Evolutionary conservation across 208 protist genomes (phyloP).

Genomic region (Leishmania lainsoni): DNA sequence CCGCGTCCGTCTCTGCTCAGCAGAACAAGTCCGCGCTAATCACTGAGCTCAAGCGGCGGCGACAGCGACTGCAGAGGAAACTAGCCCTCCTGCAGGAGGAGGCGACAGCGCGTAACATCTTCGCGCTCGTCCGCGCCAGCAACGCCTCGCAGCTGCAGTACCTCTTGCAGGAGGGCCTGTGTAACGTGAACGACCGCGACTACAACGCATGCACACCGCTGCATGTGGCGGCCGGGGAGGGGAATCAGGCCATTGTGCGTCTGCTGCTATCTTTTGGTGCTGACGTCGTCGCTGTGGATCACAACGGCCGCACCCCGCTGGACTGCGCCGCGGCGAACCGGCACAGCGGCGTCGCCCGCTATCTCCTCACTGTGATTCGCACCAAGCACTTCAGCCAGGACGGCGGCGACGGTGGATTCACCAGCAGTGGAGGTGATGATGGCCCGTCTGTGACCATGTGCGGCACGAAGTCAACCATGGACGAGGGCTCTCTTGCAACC

Average conservation of each 20-base stretch:
- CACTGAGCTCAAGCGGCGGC: constrained; percentile 69
- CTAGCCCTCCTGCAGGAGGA: constrained; percentile 58
- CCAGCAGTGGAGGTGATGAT: constrained; percentile 5
- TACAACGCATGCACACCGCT: constrained; percentile 90
- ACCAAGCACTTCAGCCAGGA: constrained; percentile 22
- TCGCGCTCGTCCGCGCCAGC: constrained; percentile 79
- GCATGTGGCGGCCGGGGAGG: constrained; percentile 82
- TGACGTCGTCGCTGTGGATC: constrained; percentile 69
- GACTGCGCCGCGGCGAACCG: constrained; percentile 85
- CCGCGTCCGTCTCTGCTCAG: constrained; percentile 37
- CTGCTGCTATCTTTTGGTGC: constrained; percentile 85
- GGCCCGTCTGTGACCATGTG: not conserved
- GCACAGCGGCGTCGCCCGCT: constrained; percentile 71
- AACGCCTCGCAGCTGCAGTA: constrained; percentile 80
- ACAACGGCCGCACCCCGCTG: constrained; percentile 78
- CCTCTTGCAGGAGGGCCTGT: constrained; percentile 64
- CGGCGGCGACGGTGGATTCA: not conserved
- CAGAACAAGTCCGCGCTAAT: constrained; percentile 62
- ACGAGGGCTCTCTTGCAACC: not conserved
- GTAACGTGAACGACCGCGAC: constrained; percentile 80
- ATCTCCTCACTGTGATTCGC: constrained; percentile 62
- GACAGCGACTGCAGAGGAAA: constrained; percentile 54
- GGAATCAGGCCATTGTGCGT: constrained; percentile 75
- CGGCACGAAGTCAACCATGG: not conserved
- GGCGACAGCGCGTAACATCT: constrained; percentile 71